Evolutionary conservation across 768 basidiomycete species (phyloP).

Genomic region (Agaricus blazei): DNA sequence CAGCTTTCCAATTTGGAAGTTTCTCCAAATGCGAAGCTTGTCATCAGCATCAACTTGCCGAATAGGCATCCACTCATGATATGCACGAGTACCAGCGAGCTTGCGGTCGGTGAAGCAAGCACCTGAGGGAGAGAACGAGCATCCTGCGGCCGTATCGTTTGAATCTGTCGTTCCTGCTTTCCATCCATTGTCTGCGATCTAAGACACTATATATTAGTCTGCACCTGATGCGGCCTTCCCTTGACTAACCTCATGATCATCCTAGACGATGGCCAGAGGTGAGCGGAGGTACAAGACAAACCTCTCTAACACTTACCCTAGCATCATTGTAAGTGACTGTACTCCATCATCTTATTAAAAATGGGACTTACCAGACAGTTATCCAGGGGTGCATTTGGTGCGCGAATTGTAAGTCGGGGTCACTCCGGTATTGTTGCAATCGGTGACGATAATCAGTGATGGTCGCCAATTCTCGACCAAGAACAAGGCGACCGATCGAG

Average conservation of each 20-base stretch:
- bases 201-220: not conserved
- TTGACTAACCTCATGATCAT: slow-evolving; percentile 42
- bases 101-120: slow-evolving; percentile 58
- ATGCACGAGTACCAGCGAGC: slow-evolving; percentile 51
- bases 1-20: slow-evolving; percentile 61
- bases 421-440: slow-evolving; percentile 47
- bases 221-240: not conserved
- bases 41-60: slow-evolving; percentile 50
- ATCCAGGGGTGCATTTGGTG: slow-evolving; percentile 52
- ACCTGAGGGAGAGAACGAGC: slow-evolving; percentile 44
- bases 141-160: slow-evolving; percentile 47
- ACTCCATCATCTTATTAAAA: not conserved
- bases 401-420: slow-evolving; percentile 37
- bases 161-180: slow-evolving; percentile 52
- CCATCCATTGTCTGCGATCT: slow-evolving; percentile 56
- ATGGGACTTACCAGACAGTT: slow-evolving; percentile 37
- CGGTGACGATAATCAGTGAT: slow-evolving; percentile 54
- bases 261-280: slow-evolving; percentile 20
- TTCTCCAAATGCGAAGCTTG: slow-evolving; percentile 56
- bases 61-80: slow-evolving; percentile 62
- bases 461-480: slow-evolving; percentile 51
- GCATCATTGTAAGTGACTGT: too few relatives aligned
- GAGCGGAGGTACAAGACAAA: too few relatives aligned
- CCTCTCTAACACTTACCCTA: not conserved
- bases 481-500: slow-evolving; percentile 41